Evolutionary conservation across 306 rosid species (phyloP), one percentile per base, ranked within the genome.

Genomic region (Citrullus colocynthis): DNA sequence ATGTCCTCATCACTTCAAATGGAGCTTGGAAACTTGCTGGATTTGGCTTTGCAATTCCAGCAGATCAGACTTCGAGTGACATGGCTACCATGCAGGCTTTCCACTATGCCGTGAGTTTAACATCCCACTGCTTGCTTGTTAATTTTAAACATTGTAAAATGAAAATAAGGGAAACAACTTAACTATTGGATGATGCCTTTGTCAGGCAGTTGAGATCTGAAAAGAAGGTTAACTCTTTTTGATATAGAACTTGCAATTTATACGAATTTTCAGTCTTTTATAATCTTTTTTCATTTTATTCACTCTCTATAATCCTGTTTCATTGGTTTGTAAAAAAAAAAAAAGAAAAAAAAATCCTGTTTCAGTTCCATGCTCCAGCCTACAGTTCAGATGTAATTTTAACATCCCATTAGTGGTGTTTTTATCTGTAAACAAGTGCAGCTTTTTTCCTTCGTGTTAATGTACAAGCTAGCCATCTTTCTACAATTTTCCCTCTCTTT

Each of bases 1-100:
- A 92, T 91, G 86, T 92, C 79, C 86, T 96, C 81, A 96, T 96
- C 81, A 96, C 99, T 70, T 84, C 89, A 84, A 91, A 93, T 84
- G 99, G 99, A 86, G 98, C 99, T 78, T 96, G 99, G 99, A 96
- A 96, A 85, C 98, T 96, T 44, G 91, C 91, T 66, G 99, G 99
- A 78, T 96, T 96, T 83, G 90, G 99, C 83, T 92, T 92, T 88
- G 90, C 99, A 71, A 84, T 88, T 74, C 81, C 98, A 79, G 79
- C 89, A 62, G 89, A 89, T 80, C 89, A 86, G 77, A 70, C 87
- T 70, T 74, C 87, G 60, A 88, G 87, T 66, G 93, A 92, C 85
- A 80, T 82, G 61, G 76, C 91, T 80, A 89, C 85, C 83, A 32
- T 81, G 75, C 97, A 82, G 62, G 80, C 90, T 81, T 96, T 96